phyloP scores from a whole-genome alignment of 2,329 filamentous ascomycete species.

The Apiospora marii region DNA sequence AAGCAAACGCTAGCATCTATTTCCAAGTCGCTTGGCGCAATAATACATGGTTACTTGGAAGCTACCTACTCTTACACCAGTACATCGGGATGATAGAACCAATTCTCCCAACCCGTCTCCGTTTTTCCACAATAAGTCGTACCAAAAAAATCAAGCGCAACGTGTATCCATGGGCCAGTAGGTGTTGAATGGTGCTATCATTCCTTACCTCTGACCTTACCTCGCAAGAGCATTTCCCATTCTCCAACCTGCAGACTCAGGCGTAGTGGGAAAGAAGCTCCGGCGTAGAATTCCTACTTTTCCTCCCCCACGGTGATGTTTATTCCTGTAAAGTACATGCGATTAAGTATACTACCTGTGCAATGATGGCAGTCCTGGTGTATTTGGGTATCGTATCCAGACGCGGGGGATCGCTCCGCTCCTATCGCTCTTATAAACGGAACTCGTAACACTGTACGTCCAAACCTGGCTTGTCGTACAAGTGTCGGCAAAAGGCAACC shows the following conservation, averaged over 20 bases:
- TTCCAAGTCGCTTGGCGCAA: background rate
- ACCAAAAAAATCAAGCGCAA: slow-evolving; percentile 4
- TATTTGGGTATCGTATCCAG: slow-evolving; percentile 17
- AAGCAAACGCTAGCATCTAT: background rate
- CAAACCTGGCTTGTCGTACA: background rate
- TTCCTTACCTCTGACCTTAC: slow-evolving; percentile 66
- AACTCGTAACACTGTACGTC: background rate
- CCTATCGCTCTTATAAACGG: slow-evolving; percentile 3
- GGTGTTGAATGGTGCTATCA: slow-evolving; percentile 20
- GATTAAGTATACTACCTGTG: slow-evolving; percentile 21
- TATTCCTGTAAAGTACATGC: slow-evolving; percentile 19
- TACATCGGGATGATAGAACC: slow-evolving; percentile 12
- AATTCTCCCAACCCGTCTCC: slow-evolving; percentile 9
- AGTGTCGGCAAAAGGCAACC: background rate
- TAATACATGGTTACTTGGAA: slow-evolving; percentile 8
- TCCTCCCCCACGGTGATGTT: slow-evolving; percentile 8
- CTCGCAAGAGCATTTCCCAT: slow-evolving; percentile 38
- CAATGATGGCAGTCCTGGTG: slow-evolving; percentile 16
- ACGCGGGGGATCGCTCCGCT: background rate
- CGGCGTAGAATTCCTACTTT: background rate
- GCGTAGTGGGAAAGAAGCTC: background rate
- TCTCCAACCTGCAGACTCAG: background rate
- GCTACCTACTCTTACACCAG: slow-evolving; percentile 20
- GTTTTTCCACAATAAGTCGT: slow-evolving; percentile 1
- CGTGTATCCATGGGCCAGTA: slow-evolving; percentile 3